Percentiles rank a stretch among this genome's conserved stretches.
Evolutionary conservation across 148 eudicot genomes (phyloP).

Genomic region (Selenicereus undatus): DNA sequence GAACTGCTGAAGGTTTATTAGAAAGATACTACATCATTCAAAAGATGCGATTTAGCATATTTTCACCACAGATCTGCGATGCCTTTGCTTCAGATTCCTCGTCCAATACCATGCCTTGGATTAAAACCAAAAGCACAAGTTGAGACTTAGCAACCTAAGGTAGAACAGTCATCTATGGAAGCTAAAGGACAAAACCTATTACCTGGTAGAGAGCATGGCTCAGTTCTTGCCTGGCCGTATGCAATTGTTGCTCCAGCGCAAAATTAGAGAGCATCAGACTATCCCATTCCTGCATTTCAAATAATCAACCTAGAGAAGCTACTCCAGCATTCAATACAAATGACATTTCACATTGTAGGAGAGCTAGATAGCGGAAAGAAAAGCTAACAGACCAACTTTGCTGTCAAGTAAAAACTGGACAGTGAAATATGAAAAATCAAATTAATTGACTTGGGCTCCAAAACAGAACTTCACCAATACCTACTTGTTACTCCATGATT

Average conservation of each 20-base stretch:
- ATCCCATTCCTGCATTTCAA: constrained; percentile 85
- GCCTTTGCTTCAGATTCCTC: neutral
- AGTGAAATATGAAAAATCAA: too few relatives aligned
- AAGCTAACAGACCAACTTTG: too few relatives aligned
- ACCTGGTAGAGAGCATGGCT: constrained; percentile 99
- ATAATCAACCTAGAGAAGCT: constrained; percentile 14
- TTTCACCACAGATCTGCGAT: neutral
- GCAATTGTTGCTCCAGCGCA: constrained; percentile 92
- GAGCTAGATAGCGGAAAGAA: too few relatives aligned
- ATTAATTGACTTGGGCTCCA: too few relatives aligned
- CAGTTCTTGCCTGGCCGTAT: constrained; percentile 95
- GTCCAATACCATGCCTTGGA: neutral
- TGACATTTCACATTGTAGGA: too few relatives aligned
- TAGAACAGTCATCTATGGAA: neutral
- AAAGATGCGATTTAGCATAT: neutral
- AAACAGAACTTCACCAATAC: too few relatives aligned
- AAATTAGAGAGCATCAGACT: constrained; percentile 88
- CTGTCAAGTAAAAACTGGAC: too few relatives aligned
- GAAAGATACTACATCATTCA: neutral
- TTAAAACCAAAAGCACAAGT: neutral
- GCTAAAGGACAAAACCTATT: neutral
- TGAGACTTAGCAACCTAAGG: neutral
- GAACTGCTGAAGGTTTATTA: neutral
- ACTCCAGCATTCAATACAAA: neutral
- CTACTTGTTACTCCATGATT: too few relatives aligned